Base-by-base conservation (phyloP, 2,329 filamentous ascomycete genomes). In the Hypocreales sp. region DNA sequence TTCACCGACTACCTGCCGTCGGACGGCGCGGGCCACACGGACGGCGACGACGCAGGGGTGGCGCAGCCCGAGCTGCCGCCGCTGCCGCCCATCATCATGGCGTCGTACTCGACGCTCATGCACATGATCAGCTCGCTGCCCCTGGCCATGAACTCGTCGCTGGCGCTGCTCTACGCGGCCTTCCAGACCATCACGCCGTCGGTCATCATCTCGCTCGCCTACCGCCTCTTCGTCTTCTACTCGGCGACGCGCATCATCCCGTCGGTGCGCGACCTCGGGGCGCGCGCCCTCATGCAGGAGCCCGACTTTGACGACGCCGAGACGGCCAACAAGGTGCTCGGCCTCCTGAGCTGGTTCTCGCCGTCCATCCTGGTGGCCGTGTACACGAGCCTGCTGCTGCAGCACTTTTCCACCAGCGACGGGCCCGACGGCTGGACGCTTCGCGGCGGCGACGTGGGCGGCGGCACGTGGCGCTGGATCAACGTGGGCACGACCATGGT, bases 71-170 rank as follows among this genome's bases (percentile, higher is more conserved):
- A 92, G 15, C 90, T 95, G 35, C 90, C 90, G 21, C 90, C 90
- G n/a, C 64, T 98, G 23, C 90, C 90, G 10, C 90, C 90, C 1
- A 84, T 95, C 37, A 87, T 98, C 51, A 95, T 95, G 87, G 90
- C 87, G 5, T 94, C 86, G 6, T 95, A 94, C 54, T 87, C 84
- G 15, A 94, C 87, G 1, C 60, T 95, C 23, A 62, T 94, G 25
- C 81, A 92, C 40, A 70, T 86, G 25, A 61, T 95, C 20, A 79
- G 81, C 30, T 78, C 76, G 4, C 62, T 93, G n/a, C 87, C 83
- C 3, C 77, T 70, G 4, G 84, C 80, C 16, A 73, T 92, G 4
- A 79, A 81, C 50, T 86, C 82, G 1, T 79, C 76, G 0, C 77
- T 92, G 43, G 81, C 76, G 36, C 82, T 95, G 43, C 71, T 94